Percentiles rank a stretch among this genome's conserved stretches.
phyloP scores from a whole-genome alignment of 1,139 yeast genomes.

The Saccharomyces hybrid region DNA sequence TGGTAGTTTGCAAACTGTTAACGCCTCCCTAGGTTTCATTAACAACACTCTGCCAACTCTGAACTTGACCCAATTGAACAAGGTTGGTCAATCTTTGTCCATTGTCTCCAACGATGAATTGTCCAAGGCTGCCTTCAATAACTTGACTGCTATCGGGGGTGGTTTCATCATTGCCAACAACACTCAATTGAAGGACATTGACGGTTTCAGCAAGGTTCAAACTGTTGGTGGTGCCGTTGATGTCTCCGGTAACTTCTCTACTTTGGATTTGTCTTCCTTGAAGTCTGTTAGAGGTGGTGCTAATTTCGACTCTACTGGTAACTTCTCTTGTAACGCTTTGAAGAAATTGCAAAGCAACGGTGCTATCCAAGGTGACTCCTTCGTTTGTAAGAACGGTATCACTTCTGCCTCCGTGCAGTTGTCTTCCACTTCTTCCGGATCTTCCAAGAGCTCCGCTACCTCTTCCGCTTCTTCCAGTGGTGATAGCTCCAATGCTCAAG shows the following conservation, averaged over 20 bases:
- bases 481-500: slow-evolving; percentile 17
- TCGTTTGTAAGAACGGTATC: slow-evolving; percentile 69
- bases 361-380: slow-evolving; percentile 83
- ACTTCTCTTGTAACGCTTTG: slow-evolving; percentile 75
- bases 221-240: slow-evolving; percentile 83
- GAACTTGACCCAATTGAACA: slow-evolving; percentile 47
- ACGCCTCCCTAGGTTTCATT: slow-evolving; percentile 74
- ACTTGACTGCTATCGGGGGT: slow-evolving; percentile 72
- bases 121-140: slow-evolving; percentile 60
- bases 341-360: slow-evolving; percentile 61
- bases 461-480: slow-evolving; percentile 17
- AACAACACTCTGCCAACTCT: slow-evolving; percentile 55
- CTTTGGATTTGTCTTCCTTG: slow-evolving; percentile 68
- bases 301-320: slow-evolving; percentile 64
- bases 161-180: slow-evolving; percentile 85
- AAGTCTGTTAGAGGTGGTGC: slow-evolving; percentile 89
- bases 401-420: slow-evolving; percentile 46
- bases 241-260: slow-evolving; percentile 71
- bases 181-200: slow-evolving; percentile 54
- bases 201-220: slow-evolving; percentile 66
- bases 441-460: slow-evolving; percentile 17
- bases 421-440: slow-evolving; percentile 34
- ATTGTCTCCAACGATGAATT: slow-evolving; percentile 68
- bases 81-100: slow-evolving; percentile 76
- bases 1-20: slow-evolving; percentile 60